Base-by-base conservation (phyloP, 2,329 filamentous ascomycete genomes). In the Leptographium lundbergii region DNA sequence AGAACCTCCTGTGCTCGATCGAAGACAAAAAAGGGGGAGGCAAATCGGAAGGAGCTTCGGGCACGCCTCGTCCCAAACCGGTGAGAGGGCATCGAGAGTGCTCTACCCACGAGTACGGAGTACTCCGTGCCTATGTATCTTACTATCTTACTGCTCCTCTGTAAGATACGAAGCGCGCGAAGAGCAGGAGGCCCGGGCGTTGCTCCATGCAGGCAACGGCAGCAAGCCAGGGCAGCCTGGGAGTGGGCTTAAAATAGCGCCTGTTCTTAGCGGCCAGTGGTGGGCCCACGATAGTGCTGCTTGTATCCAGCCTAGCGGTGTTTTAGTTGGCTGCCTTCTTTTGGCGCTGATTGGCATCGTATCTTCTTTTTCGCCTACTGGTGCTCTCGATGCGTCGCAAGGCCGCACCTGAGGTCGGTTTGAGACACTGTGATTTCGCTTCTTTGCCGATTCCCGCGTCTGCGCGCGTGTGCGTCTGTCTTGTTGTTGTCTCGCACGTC, bases 191-290 rank as follows among this genome's bases (percentile, higher is more conserved):
- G 42, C 42, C 42, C 42, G 42, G 42, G 42, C 42, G 42, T 19
- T 19, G 42, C 42, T 45, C 5, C 42, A 45, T 45, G 42, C 42
- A 45, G 42, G 42, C 42, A 45, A 45, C 42, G 19, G 42, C 42
- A n/a, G 42, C 42, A 45, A 19, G 42, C 19, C 36, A 34, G 32
- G 32, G 32, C 32, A 34, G 42, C 19, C 47, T 51, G 25, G 24
- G 25, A 27, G 11, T 24, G 45, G 47, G 22, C 48, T 51, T 51
- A 51, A 51, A 50, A 51, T 51, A 25, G 48, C 24, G 42, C n/a
- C 19, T 45, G 19, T 10, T 1, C 19, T n/a, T 45, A 45, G 42
- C 82, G 69, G 64, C 81, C 74, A 0, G 67, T 67, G 29, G 48
- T 29, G 48, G 24, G 24, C 14, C 24, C 9, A 9, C 5, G 47